A percentile compares a stretch with the other conserved stretches of the same genome.
phyloP scores from a whole-genome alignment of 257 asterid genomes.

The Primulina eburnea region DNA sequence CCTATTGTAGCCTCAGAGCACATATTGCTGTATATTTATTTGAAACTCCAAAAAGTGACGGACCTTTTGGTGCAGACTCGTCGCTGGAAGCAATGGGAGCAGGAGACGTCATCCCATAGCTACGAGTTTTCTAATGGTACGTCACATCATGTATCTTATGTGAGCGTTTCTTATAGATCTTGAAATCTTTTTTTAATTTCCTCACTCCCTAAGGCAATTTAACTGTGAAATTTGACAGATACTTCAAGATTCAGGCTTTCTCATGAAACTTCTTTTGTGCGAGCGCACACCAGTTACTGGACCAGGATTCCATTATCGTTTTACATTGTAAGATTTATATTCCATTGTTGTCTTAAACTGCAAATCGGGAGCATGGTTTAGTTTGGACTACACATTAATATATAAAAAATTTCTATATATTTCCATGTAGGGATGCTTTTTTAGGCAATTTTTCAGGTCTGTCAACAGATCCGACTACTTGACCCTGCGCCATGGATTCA shows the following conservation, averaged over 20 bases:
- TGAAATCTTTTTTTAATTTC: neutral
- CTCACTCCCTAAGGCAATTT: conserved; percentile 14
- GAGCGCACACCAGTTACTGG: conserved; percentile 94
- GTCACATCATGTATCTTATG: neutral
- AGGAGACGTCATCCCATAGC: conserved; percentile 65
- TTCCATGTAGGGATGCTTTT: conserved; percentile 78
- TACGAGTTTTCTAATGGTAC: conserved; percentile 86
- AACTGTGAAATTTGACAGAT: conserved; percentile 48
- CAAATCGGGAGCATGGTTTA: neutral
- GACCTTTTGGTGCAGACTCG: conserved; percentile 50
- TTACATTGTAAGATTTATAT: conserved; percentile 54
- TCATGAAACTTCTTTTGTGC: conserved; percentile 93
- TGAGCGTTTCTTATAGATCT: conserved; percentile 5
- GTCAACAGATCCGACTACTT: conserved; percentile 87
- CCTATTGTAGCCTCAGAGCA: neutral
- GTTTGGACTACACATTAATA: neutral
- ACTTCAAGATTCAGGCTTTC: conserved; percentile 87
- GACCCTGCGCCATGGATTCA: conserved; percentile 93
- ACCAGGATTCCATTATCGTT: conserved; percentile 76
- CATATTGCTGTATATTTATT: neutral
- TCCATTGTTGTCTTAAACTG: neutral
- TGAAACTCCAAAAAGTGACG: neutral
- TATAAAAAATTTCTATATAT: neutral
- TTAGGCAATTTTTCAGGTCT: conserved; percentile 78
- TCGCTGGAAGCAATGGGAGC: conserved; percentile 94